These are phyloP conservation scores for Leccinum ponderosum DNA, from an alignment of 1,284 basidiomycete genomes.

Conservation along the genomic window DNA sequence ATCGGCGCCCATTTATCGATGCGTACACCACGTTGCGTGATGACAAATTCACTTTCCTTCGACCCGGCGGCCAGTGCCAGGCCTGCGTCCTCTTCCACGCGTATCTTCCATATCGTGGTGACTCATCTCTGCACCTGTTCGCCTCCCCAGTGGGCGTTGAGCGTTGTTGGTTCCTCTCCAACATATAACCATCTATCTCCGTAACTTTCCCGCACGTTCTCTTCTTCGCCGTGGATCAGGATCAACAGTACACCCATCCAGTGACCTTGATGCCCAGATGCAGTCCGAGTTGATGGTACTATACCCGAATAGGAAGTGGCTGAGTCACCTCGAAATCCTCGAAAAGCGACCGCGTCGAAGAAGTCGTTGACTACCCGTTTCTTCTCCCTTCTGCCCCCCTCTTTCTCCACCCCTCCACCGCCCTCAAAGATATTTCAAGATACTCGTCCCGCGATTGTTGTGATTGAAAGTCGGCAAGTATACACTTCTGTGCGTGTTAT, in stretches of 20 bases:
- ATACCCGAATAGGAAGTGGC: constrained; percentile 14
- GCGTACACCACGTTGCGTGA: constrained; percentile 13
- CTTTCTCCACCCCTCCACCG: constrained; percentile 18
- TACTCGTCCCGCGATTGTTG: background rate
- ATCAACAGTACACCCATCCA: constrained; percentile 21
- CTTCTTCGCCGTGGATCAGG: constrained; percentile 35
- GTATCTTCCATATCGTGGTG: constrained; percentile 4
- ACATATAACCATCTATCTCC: constrained; percentile 15
- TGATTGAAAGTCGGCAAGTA: background rate
- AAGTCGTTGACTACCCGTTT: background rate
- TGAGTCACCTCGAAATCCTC: constrained; percentile 19
- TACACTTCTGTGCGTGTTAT: background rate
- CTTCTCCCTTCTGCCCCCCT: background rate
- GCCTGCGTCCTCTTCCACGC: constrained; percentile 20
- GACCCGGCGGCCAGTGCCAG: constrained; percentile 19
- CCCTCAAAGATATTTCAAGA: constrained; percentile 25
- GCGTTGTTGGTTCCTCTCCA: background rate
- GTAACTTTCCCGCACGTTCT: constrained; percentile 26
- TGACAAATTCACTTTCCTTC: constrained; percentile 17
- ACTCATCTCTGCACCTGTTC: background rate
- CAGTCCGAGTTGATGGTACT: constrained; percentile 2
- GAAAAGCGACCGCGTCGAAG: constrained; percentile 37
- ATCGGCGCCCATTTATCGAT: constrained; percentile 4
- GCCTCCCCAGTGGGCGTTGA: background rate
- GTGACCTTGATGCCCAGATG: background rate